phyloP scores from a whole-genome alignment of 2,329 filamentous ascomycete genomes.

The Bipolaris bicolor region DNA sequence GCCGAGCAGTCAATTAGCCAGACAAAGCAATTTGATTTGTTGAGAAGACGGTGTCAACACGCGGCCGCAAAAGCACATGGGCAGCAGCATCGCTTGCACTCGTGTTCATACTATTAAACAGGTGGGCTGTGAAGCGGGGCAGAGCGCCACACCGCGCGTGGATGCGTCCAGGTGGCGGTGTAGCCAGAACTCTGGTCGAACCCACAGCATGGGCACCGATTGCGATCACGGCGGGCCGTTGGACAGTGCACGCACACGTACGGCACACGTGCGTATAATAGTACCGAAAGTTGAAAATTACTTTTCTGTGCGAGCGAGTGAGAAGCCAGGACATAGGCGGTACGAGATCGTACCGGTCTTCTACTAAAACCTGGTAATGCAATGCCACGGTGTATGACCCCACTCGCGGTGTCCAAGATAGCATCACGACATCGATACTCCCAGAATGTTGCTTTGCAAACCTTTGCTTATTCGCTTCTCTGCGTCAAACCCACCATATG shows the following conservation, averaged over 20 bases:
- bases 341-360: too few species aligned
- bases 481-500: neutral
- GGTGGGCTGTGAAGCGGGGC: conserved; percentile 12
- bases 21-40: conserved; percentile 1
- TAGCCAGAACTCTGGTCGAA: neutral
- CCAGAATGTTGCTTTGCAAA: neutral
- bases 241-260: neutral
- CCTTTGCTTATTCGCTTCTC: neutral
- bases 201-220: neutral
- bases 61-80: conserved; percentile 1
- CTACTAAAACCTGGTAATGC: too few species aligned
- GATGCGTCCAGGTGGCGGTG: conserved; percentile 4
- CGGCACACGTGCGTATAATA: neutral
- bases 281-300: neutral
- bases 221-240: too few species aligned
- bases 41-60: neutral
- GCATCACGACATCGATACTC: neutral
- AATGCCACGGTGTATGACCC: neutral
- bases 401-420: neutral
- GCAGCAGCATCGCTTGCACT: conserved; percentile 1
- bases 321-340: neutral
- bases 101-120: neutral
- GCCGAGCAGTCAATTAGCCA: neutral
- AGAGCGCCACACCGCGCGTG: conserved; percentile 5
- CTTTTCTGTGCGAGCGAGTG: neutral